Evolutionary conservation across 2,329 filamentous ascomycete genomes (phyloP), one percentile per base, ranked within the genome.

Genomic region (Neophaeococcomyces mojaviensis): DNA sequence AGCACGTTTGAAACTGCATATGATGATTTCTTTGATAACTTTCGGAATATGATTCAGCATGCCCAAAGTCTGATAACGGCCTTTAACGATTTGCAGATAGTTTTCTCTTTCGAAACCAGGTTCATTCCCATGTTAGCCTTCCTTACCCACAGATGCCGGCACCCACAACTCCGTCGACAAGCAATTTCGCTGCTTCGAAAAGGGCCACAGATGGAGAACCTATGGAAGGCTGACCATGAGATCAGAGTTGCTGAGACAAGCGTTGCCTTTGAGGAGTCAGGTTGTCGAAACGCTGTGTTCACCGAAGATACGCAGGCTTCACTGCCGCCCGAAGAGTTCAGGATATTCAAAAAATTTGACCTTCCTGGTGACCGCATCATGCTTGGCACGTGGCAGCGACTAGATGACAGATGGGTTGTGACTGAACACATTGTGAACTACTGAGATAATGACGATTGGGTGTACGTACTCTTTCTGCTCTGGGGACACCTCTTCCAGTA

Each of bases 211-310:
- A 20, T 44, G 16, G 41, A 44, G 31, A 44, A 44, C 22, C 19
- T 28, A 2, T 24, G 30, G 18, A 36, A 36, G 15, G 28, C 41
- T 13, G 41, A 44, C 6, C 30, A 10, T 5, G 22, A 36, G 30
- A 31, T 31, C n/a, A 10, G 12, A 7, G 16, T 44, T 10, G 41
- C 41, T 16, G 41, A 44, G 15, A 19, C 13, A 18, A 33, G 12
- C n/a, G 20, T 44, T 13, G 41, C 13, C 10, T 19, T 36, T n/a
- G 41, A 44, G 20, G 41, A 44, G 32, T 36, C 41, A 7, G 41
- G 41, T 19, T 13, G n/a, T n/a, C n/a, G n/a, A n/a, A n/a, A n/a
- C n/a, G n/a, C n/a, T n/a, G n/a, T n/a, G n/a, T n/a, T n/a, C n/a
- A n/a, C n/a, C n/a, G n/a, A n/a, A n/a, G n/a, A n/a, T n/a, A n/a